Conservation (phyloP, 2,329 filamentous ascomycete genomes). For the Ceratocystis colombiana region DNA sequence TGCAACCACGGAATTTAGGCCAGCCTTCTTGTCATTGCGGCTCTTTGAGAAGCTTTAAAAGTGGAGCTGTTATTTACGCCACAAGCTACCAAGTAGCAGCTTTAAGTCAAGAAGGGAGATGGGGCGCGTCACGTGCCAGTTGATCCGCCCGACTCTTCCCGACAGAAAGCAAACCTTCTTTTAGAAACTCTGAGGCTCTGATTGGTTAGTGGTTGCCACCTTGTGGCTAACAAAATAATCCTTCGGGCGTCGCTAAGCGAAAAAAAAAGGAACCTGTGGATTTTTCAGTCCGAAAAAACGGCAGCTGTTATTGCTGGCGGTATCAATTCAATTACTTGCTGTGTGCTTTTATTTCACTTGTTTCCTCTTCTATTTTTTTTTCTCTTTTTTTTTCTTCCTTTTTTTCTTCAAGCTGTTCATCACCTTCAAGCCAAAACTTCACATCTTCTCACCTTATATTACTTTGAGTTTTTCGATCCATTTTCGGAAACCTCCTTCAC, state of each 20-base stretch:
- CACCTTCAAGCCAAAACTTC: conserved; percentile 17
- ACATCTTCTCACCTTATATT: neutral
- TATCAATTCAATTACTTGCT: neutral
- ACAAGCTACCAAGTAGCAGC: neutral
- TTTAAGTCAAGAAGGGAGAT: neutral
- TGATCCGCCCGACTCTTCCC: conserved; percentile 24
- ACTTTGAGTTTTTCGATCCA: conserved; percentile 11
- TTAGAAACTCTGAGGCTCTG: conserved; percentile 23
- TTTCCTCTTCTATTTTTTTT: conserved; percentile 8
- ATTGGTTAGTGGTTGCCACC: conserved; percentile 19
- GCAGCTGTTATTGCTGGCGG: neutral
- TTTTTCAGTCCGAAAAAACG: conserved; percentile 7
- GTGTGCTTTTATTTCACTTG: conserved; percentile 12
- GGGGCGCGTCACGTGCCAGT: conserved; percentile 6
- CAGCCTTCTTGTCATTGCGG: conserved; percentile 15
- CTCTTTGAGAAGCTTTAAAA: conserved; percentile 19
- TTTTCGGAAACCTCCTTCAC: conserved; percentile 12
- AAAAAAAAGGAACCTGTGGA: neutral
- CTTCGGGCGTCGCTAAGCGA: conserved; percentile 20
- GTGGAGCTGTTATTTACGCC: conserved; percentile 5
- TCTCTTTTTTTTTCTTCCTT: conserved; percentile 14
- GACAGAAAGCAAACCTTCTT: neutral
- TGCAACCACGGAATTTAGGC: conserved; percentile 22
- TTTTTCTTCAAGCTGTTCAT: conserved; percentile 20
- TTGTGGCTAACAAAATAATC: conserved; percentile 16